Base-by-base conservation (phyloP, 495 filamentous ascomycete species). In the Aspergillus bridgeri region DNA sequence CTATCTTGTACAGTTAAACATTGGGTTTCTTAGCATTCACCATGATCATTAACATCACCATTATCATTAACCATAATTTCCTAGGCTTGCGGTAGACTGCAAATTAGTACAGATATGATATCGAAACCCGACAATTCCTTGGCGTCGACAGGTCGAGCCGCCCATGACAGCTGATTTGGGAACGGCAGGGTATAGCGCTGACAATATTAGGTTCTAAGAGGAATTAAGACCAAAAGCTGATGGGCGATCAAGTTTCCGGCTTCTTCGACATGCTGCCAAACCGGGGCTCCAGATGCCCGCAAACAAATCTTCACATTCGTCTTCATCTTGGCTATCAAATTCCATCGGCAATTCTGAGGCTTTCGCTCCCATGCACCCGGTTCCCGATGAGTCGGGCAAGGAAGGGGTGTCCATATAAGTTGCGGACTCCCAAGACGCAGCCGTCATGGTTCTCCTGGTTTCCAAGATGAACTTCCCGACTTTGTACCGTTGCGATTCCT, bases 381-480 rank as follows among this genome's bases (percentile, higher is more conserved):
- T 52, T 13, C 43, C 42, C 42, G 5, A 3, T 15, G 24, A 5
- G n/a, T 3, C n/a, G 23, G 24, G 33, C 23, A 43, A n/a, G 17
- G 27, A 21, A 22, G 48, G 8, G 3, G 33, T 22, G 5, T 48
- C 22, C 3, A 54, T 29, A 38, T 49, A 43, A 9, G 61, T 51
- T 18, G 61, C 65, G 29, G 83, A 80, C 65, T 95, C 90, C 89
- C 89, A 95, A 53, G 77, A 79, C n/a, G 81, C 76, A 48, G 77
- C 81, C 5, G 79, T 70, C 19, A 83, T 83, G 22, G 91, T 86
- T 59, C 88, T 79, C 68, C 86, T 86, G 29, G 87, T 91, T 75
- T 98, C 93, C 38, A 98, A 69, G n/a, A 98, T 96, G 64, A 92
- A 96, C 69, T 96, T 96, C 25, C 93, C 93, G 25, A 97, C 86